Percentiles rank a stretch among this genome's conserved stretches.
Conservation (phyloP, 2,329 filamentous ascomycete genomes). For the Chaetomiaceae sp. region DNA sequence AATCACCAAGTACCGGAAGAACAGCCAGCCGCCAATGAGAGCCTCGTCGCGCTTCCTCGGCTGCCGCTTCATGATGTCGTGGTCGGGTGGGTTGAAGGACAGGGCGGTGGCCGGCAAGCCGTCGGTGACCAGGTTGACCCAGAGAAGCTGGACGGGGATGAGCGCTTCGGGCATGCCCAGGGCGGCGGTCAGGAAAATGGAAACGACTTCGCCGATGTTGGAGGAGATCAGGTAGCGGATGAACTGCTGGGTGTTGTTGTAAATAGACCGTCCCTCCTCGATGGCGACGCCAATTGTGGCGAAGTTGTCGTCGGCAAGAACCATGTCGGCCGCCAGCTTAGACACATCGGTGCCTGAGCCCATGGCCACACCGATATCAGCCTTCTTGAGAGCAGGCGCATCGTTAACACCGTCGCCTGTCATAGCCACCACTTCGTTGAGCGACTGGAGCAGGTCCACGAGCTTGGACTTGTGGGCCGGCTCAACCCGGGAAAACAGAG, state of each 20-base stretch:
- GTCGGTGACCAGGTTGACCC: constrained; percentile 98
- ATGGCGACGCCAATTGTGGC: constrained; percentile 94
- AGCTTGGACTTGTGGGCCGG: constrained; percentile 96
- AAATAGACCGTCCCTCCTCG: constrained; percentile 95
- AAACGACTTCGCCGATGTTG: constrained; percentile 98
- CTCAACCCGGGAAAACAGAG: constrained; percentile 92
- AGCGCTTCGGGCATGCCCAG: constrained; percentile 96
- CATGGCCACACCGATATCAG: constrained; percentile 98
- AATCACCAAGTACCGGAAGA: constrained; percentile 95
- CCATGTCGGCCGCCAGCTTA: constrained; percentile 96
- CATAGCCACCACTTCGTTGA: constrained; percentile 96
- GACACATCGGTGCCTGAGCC: constrained; percentile 95
- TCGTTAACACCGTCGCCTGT: constrained; percentile 99
- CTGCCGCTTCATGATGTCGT: constrained; percentile 92
- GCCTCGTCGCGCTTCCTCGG: constrained; percentile 89
- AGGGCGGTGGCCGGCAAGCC: constrained; percentile 92
- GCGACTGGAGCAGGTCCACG: constrained; percentile 88
- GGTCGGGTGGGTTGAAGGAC: constrained; percentile 97
- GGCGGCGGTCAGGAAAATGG: constrained; percentile 95
- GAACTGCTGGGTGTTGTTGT: constrained; percentile 99
- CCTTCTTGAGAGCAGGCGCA: constrained; percentile 94
- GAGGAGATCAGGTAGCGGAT: constrained; percentile 98
- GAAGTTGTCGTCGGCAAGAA: constrained; percentile 97
- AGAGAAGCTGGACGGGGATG: constrained; percentile 93
- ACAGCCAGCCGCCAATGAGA: constrained; percentile 90